Conservation (phyloP, 257 asterid genomes). For the Solanum pinnatisectum region DNA sequence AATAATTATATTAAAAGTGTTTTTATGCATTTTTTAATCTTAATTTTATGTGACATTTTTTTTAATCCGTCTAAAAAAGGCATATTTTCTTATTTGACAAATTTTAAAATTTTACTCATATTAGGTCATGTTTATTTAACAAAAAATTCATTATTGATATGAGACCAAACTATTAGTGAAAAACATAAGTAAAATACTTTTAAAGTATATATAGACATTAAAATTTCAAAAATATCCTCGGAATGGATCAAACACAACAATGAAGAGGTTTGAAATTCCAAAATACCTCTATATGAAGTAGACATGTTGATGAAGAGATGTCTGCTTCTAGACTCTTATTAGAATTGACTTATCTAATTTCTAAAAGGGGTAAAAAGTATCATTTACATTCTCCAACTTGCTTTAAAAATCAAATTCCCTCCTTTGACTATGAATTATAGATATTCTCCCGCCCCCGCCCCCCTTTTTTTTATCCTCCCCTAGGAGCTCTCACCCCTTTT, state of each 20-base stretch:
- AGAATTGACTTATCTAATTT: background rate
- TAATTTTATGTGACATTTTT: background rate
- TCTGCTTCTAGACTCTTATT: background rate
- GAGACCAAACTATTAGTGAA: background rate
- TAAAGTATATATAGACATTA: too few species aligned
- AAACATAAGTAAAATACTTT: background rate
- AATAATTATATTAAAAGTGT: background rate
- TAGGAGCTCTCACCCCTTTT: too few species aligned
- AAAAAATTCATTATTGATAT: too few species aligned
- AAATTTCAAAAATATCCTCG: too few species aligned
- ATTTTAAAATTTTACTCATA: too few species aligned
- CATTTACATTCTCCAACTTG: background rate
- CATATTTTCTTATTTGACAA: too few species aligned
- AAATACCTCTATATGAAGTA: background rate
- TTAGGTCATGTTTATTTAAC: too few species aligned
- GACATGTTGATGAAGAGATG: too few species aligned
- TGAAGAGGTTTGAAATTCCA: background rate
- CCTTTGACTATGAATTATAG: background rate
- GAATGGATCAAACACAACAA: background rate
- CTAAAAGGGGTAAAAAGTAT: background rate
- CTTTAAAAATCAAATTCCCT: background rate
- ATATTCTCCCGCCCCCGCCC: too few species aligned
- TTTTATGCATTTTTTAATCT: too few species aligned
- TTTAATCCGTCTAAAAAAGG: background rate
- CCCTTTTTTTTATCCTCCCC: too few species aligned